Conservation (phyloP, 2,329 filamentous ascomycete species). For the Hypoxylon sp. region DNA sequence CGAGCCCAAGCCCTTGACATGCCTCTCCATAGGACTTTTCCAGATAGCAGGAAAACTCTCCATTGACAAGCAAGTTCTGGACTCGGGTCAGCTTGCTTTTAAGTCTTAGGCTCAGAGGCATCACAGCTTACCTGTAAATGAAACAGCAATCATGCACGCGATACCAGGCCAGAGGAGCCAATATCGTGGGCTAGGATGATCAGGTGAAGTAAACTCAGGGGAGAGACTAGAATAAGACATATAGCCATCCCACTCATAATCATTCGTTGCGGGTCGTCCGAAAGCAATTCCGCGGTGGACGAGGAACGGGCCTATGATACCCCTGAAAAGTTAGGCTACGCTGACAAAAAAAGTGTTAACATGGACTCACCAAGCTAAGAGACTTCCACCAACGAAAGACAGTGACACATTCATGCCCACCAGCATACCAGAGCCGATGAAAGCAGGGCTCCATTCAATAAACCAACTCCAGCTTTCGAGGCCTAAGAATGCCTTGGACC, state of each 20-base stretch:
- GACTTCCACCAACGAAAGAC: conserved; percentile 64
- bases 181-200: conserved; percentile 30
- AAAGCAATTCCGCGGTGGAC: conserved; percentile 60
- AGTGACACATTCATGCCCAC: conserved; percentile 66
- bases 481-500: neutral
- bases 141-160: conserved; percentile 18
- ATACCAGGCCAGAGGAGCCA: conserved; percentile 39
- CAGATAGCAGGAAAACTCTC: neutral
- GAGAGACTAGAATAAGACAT: conserved; percentile 24
- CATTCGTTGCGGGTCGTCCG: conserved; percentile 50
- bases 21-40: neutral
- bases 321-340: neutral
- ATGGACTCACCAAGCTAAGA: conserved; percentile 53
- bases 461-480: conserved; percentile 68
- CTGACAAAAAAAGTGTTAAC: neutral
- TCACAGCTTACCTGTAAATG: conserved; percentile 16
- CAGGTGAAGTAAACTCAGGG: conserved; percentile 9
- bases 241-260: conserved; percentile 6
- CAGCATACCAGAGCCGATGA: conserved; percentile 66
- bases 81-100: neutral
- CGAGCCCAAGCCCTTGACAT: neutral
- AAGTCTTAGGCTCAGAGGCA: neutral
- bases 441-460: conserved; percentile 66
- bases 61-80: neutral
- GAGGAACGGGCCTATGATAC: neutral